Evolutionary conservation across 345 rosid genomes (phyloP).

Genomic region (Melaleuca alternifolia): DNA sequence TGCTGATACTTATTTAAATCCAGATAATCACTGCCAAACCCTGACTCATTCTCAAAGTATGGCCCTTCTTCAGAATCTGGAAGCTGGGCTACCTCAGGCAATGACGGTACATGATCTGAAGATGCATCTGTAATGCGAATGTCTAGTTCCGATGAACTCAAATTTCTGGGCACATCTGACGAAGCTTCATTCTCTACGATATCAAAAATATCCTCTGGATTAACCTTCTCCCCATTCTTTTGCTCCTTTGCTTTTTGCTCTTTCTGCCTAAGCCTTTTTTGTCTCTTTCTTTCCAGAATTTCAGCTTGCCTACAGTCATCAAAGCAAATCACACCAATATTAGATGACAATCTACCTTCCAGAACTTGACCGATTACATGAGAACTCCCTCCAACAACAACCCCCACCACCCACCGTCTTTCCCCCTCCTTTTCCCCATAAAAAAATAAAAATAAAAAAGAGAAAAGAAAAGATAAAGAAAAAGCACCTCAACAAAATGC

Average conservation of each 20-base stretch:
- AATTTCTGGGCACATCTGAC: constrained; percentile 31
- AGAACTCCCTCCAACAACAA: neutral
- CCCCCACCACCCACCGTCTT: neutral
- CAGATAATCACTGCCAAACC: constrained; percentile 17
- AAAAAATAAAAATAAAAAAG: too few relatives aligned
- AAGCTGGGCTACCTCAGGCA: constrained; percentile 22
- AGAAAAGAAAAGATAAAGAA: neutral
- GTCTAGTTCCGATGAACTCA: constrained; percentile 32
- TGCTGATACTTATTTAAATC: constrained; percentile 20
- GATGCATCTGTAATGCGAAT: constrained; percentile 21
- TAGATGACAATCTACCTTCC: neutral
- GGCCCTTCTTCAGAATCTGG: constrained; percentile 20
- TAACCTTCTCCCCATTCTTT: constrained; percentile 22
- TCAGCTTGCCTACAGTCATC: constrained; percentile 52
- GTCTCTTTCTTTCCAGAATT: constrained; percentile 72
- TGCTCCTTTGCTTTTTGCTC: constrained; percentile 77
- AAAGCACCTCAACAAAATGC: neutral
- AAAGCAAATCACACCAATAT: neutral
- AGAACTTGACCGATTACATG: neutral
- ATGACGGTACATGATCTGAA: constrained; percentile 13
- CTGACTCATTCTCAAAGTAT: constrained; percentile 34
- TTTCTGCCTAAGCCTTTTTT: constrained; percentile 76
- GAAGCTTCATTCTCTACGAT: constrained; percentile 27
- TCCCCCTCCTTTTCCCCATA: too few relatives aligned
- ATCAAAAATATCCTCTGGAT: constrained; percentile 25